These are phyloP conservation scores for Trichocomaceae sp. DNA, from an alignment of 2,329 filamentous ascomycete genomes.

Conservation along the genomic window DNA sequence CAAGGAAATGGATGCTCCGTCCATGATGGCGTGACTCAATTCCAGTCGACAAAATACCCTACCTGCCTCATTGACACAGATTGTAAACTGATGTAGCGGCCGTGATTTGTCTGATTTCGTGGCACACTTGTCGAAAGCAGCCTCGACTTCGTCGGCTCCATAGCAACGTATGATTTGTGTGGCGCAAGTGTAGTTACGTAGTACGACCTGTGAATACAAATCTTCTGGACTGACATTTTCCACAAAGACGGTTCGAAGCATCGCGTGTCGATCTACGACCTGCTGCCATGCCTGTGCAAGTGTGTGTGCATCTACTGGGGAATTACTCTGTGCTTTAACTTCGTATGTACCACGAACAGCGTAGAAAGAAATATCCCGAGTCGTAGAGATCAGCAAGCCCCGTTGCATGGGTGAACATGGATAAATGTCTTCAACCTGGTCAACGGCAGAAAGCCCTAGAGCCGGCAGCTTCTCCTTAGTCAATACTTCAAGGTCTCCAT, in stretches of 20 bases:
- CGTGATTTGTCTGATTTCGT: conserved; percentile 20
- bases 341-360: conserved; percentile 35
- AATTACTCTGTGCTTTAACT: conserved; percentile 17
- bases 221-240: conserved; percentile 23
- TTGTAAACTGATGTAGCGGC: conserved; percentile 42
- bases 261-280: conserved; percentile 10
- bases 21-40: conserved; percentile 48
- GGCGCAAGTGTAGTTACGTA: conserved; percentile 27
- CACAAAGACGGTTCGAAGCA: conserved; percentile 21
- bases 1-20: conserved; percentile 41
- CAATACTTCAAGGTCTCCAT: conserved; percentile 36
- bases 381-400: conserved; percentile 39
- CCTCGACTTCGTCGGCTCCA: conserved; percentile 22
- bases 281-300: conserved; percentile 18
- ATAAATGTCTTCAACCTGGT: conserved; percentile 35
- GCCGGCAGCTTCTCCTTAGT: conserved; percentile 30
- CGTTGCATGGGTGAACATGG: conserved; percentile 38
- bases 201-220: conserved; percentile 22
- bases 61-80: conserved; percentile 30
- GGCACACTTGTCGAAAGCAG: conserved; percentile 24
- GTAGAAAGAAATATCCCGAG: conserved; percentile 37
- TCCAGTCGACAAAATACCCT: conserved; percentile 30
- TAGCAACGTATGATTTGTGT: conserved; percentile 14
- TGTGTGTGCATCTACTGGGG: conserved; percentile 21
- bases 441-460: conserved; percentile 26